Percentiles rank a stretch among this genome's conserved stretches.
Evolutionary conservation across 2,329 filamentous ascomycete species (phyloP).

Genomic region (Simplicillium aogashimaense): DNA sequence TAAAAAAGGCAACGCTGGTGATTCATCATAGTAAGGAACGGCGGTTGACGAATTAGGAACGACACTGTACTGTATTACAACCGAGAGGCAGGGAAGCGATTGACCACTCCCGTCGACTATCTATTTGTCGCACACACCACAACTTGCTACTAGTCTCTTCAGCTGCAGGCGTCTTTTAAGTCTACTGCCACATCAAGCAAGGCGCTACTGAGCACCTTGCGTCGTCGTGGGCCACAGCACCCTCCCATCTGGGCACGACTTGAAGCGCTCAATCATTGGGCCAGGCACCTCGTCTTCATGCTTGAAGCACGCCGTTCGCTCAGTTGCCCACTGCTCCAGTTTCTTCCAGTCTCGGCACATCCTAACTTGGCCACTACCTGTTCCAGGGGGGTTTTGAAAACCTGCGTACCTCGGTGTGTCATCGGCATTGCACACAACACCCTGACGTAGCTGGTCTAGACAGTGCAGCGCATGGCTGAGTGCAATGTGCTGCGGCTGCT

Average conservation of each 20-base stretch:
- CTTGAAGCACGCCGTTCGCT: conserved; percentile 10
- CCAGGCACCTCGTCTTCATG: conserved; percentile 5
- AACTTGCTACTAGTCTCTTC: too few relatives aligned
- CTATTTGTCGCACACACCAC: too few relatives aligned
- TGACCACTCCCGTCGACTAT: too few relatives aligned
- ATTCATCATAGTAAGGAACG: too few relatives aligned
- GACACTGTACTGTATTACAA: too few relatives aligned
- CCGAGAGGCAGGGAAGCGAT: too few relatives aligned
- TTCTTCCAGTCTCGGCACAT: conserved; percentile 16
- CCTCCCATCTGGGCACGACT: conserved; percentile 2
- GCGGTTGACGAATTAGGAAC: too few relatives aligned
- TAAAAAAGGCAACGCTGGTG: too few relatives aligned
- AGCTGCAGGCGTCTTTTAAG: too few relatives aligned
- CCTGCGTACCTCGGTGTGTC: conserved; percentile 18
- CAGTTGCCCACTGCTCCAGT: conserved; percentile 13
- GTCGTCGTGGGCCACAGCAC: conserved; percentile 1
- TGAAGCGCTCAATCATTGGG: conserved; percentile 5
- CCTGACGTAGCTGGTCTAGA: conserved; percentile 15
- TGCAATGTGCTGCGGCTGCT: not conserved
- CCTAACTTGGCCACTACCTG: conserved; percentile 13
- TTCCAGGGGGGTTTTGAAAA: conserved; percentile 1
- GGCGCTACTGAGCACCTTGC: too few relatives aligned
- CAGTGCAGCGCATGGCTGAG: conserved; percentile 12
- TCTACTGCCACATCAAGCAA: too few relatives aligned
- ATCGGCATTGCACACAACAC: conserved; percentile 19